phyloP scores from a whole-genome alignment of 2,329 filamentous ascomycete genomes.

The Trematosphaeria pertusa region DNA sequence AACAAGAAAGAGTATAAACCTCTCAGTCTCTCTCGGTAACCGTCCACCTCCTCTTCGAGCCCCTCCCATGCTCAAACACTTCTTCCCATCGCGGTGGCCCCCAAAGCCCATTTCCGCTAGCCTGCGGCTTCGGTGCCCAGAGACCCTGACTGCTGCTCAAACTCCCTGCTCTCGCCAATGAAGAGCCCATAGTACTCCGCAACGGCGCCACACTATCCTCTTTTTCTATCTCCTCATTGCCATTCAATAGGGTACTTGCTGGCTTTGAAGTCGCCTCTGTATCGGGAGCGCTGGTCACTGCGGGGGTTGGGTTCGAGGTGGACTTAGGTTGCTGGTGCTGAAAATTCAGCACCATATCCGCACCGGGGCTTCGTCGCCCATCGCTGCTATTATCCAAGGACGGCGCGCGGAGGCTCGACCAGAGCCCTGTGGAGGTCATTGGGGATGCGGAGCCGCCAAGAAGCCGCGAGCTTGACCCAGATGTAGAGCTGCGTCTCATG shows the following conservation, averaged over 20 bases:
- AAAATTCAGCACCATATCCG: conserved; percentile 46
- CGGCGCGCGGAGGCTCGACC: conserved; percentile 43
- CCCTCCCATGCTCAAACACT: conserved; percentile 45
- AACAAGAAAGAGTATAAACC: too few species aligned
- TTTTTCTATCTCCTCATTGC: conserved; percentile 37
- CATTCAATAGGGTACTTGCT: conserved; percentile 23
- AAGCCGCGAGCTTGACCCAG: conserved; percentile 32
- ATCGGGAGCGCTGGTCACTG: conserved; percentile 12
- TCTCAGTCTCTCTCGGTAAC: conserved; percentile 45
- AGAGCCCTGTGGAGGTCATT: conserved; percentile 41
- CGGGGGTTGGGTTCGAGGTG: conserved; percentile 10
- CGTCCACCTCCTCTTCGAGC: conserved; percentile 54
- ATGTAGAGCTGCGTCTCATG: conserved; percentile 48
- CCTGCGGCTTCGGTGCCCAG: conserved; percentile 31
- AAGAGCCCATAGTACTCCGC: conserved; percentile 22
- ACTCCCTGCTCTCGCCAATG: neutral
- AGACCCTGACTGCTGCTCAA: conserved; percentile 19
- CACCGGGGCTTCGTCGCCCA: conserved; percentile 30
- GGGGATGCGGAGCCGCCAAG: conserved; percentile 30
- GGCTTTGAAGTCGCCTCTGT: conserved; percentile 11
- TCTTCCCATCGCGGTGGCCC: conserved; percentile 46
- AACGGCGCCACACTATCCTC: conserved; percentile 42
- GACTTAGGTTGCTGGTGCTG: conserved; percentile 32
- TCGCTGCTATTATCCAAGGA: conserved; percentile 26
- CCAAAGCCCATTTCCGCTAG: conserved; percentile 51